Evolutionary conservation across 192 early-diverging fungal species (phyloP).

Genomic region (Backusella australiensis): DNA sequence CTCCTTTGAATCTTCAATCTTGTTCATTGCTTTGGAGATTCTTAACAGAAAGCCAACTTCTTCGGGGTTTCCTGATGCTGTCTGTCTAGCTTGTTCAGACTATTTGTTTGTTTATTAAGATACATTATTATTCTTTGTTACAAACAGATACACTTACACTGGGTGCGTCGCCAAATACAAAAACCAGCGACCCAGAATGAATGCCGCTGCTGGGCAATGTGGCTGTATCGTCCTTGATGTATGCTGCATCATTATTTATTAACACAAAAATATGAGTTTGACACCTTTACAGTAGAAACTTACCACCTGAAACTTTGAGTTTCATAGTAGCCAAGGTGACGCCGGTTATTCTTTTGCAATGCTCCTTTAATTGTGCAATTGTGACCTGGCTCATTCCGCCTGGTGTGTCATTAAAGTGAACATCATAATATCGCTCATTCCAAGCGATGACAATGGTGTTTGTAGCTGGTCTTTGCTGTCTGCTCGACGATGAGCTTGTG

Average conservation of each 20-base stretch:
- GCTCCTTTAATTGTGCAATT: conserved; percentile 70
- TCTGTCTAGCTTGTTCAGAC: conserved; percentile 37
- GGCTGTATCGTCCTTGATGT: conserved; percentile 72
- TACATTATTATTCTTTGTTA: too few relatives aligned
- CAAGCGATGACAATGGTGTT: conserved; percentile 10
- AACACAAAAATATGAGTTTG: neutral
- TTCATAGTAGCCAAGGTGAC: conserved; percentile 79
- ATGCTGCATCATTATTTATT: conserved; percentile 40
- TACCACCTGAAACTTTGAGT: conserved; percentile 72
- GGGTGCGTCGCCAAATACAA: conserved; percentile 68
- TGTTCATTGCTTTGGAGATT: conserved; percentile 39
- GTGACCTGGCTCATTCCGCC: conserved; percentile 46
- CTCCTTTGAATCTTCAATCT: conserved; percentile 32
- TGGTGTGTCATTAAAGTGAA: conserved; percentile 13
- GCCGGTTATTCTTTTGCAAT: conserved; percentile 67
- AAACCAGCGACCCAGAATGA: conserved; percentile 66
- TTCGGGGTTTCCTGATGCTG: conserved; percentile 49
- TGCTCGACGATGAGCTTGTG: neutral
- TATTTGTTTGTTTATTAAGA: neutral
- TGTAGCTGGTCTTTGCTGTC: neutral
- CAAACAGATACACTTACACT: conserved; percentile 43
- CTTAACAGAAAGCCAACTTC: conserved; percentile 49
- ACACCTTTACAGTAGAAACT: conserved; percentile 6
- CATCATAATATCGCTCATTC: conserved; percentile 14
- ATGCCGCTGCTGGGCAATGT: conserved; percentile 69